Base-by-base conservation (phyloP, 73 alveolate species). In the Paramecium octaurelia region DNA sequence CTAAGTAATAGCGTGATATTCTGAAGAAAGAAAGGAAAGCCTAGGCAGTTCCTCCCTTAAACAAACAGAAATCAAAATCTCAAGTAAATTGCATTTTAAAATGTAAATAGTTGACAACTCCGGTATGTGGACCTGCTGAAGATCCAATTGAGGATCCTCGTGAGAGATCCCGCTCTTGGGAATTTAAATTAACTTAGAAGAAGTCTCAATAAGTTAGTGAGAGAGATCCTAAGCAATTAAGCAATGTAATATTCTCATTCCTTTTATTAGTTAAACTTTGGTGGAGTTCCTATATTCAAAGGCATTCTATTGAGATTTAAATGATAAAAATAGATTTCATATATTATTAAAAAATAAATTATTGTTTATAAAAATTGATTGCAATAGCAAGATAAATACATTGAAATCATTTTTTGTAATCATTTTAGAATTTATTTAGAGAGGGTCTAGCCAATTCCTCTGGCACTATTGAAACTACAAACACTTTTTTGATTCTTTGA, bases 221-320 rank as follows among this genome's bases (percentile, higher is more conserved):
- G 12, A 40, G 14, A 40, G 48, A 40, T 40, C 48, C 48, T 40
- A 40, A 40, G 14, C 48, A 40, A 3, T 3, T 40, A 40, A 40
- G 14, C 8, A 36, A 73, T 34, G 87, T 73, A 73, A 12, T 11
- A 64, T 11, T 27, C 5, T 7, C 14, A 34, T 29, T 36, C 48
- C 48, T 40, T 36, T 12, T 35, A 10, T 34, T 73, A 73, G 87
- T 24, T 80, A 31, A 48, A 12, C 48, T 80, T 80, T 8, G 91
- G 91, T 12, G 91, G 91, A 44, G 44, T 35, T 8, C 46, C 46
- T 4, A 80, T 48, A 40, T 80, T 80, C 73, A 80, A 64, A 80
- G 91, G 91, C 50, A 80, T 80, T 14, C 12, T 80, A 10, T 9
- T 64, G n/a, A 80, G 38, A 64, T 64, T 64, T 12, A 64, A 34